A percentile compares a stretch with the other conserved stretches of the same genome.
Conservation (phyloP, 225 moss, liverwort and hornwort species). For the Marchantia polymorpha region DNA sequence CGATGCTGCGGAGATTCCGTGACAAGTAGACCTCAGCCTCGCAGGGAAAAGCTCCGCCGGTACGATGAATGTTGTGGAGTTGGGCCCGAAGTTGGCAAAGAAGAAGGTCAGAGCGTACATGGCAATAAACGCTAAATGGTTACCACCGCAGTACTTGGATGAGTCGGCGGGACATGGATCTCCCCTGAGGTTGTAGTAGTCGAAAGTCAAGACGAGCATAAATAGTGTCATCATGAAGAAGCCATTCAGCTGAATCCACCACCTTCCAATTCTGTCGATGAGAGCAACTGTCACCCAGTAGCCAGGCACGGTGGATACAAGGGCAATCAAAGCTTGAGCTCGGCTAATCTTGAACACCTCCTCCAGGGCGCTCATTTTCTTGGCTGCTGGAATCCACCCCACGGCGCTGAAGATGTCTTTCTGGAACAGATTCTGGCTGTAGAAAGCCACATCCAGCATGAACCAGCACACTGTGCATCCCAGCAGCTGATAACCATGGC, state of each 20-base stretch:
- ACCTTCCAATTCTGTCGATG: constrained; percentile 49
- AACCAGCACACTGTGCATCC: constrained; percentile 30
- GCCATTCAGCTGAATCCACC: constrained; percentile 61
- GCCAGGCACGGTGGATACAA: constrained; percentile 37
- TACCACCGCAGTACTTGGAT: constrained; percentile 3
- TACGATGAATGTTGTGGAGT: constrained; percentile 19
- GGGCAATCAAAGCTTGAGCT: constrained; percentile 33
- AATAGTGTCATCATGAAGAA: constrained; percentile 69
- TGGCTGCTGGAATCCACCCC: constrained; percentile 26
- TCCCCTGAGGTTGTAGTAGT: constrained; percentile 43
- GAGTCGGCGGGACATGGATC: background rate
- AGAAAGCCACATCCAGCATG: constrained; percentile 30
- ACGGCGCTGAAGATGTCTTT: constrained; percentile 27
- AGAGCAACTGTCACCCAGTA: constrained; percentile 40
- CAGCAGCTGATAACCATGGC: constrained; percentile 28
- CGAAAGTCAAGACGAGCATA: constrained; percentile 57
- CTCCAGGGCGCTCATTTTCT: constrained; percentile 32
- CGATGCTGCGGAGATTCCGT: constrained; percentile 21
- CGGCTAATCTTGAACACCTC: constrained; percentile 22
- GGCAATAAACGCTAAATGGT: constrained; percentile 6
- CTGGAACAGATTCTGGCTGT: constrained; percentile 40
- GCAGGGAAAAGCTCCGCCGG: constrained; percentile 28
- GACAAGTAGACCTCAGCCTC: constrained; percentile 22
- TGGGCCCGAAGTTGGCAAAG: constrained; percentile 29
- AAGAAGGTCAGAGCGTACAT: constrained; percentile 25